Percentiles rank a stretch among this genome's conserved stretches.
Conservation (phyloP, 192 early-diverging fungal species). For the Thamnidium elegans region DNA sequence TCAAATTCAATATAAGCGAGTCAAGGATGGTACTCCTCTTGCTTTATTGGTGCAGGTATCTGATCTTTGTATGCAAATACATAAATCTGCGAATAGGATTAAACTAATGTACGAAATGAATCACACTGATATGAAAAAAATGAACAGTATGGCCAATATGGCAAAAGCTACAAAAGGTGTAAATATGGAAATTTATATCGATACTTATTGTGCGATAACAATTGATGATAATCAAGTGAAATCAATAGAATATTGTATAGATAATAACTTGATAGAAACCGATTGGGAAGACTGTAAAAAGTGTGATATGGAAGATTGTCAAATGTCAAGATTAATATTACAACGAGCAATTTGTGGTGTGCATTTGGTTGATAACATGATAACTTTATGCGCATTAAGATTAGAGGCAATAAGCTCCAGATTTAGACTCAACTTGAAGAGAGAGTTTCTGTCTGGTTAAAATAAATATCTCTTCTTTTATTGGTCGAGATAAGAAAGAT, state of each 20-base stretch:
- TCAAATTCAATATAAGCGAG: conserved; percentile 35
- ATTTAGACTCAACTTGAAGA: conserved; percentile 31
- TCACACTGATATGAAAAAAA: conserved; percentile 19
- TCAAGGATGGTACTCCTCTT: conserved; percentile 6
- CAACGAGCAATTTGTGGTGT: conserved; percentile 22
- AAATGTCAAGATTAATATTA: not conserved
- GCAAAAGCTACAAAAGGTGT: conserved; percentile 18
- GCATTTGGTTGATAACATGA: conserved; percentile 16
- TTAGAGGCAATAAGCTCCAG: conserved; percentile 35
- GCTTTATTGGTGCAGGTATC: conserved; percentile 33
- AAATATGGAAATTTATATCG: conserved; percentile 9
- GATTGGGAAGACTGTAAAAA: conserved; percentile 10
- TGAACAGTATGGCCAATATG: conserved; percentile 23
- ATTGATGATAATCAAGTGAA: conserved; percentile 27
- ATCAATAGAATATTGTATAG: not conserved
- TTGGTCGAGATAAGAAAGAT: conserved; percentile 15
- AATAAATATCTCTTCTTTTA: not conserved
- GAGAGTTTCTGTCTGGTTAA: conserved; percentile 35
- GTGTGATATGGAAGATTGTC: conserved; percentile 4
- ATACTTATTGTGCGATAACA: conserved; percentile 28
- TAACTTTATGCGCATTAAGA: conserved; percentile 28
- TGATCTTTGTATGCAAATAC: conserved; percentile 20
- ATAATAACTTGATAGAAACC: not conserved
- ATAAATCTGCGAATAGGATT: not conserved
- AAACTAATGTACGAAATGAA: conserved; percentile 13